Evolutionary conservation across 768 basidiomycete species (phyloP).

Genomic region (Tylopilus rubrobrunneus): DNA sequence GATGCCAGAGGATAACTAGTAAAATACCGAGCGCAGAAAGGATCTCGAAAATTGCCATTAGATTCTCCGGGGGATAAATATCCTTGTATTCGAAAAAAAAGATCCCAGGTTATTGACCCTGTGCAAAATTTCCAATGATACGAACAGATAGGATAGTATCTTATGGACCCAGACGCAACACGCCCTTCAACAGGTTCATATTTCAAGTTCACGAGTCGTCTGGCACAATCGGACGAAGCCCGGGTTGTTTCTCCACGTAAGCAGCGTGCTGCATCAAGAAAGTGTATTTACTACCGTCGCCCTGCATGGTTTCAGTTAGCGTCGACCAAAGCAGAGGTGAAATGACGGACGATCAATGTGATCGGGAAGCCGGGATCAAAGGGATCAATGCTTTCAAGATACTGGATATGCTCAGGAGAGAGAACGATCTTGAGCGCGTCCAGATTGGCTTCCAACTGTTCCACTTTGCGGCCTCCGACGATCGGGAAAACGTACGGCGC

Average conservation of each 20-base stretch:
- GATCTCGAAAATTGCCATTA: background rate
- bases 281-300: conserved; percentile 22
- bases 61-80: background rate
- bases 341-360: conserved; percentile 29
- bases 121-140: background rate
- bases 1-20: too few species aligned
- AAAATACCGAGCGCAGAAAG: too few species aligned
- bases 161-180: background rate
- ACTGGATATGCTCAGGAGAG: conserved; percentile 35
- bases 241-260: conserved; percentile 22
- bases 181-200: background rate
- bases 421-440: conserved; percentile 41
- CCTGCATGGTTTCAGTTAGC: conserved; percentile 17
- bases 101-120: background rate
- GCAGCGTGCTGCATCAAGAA: conserved; percentile 9
- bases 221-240: background rate
- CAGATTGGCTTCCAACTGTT: conserved; percentile 40
- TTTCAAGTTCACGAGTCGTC: conserved; percentile 1
- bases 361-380: conserved; percentile 40
- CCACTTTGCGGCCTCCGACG: conserved; percentile 41
- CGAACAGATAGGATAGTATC: background rate
- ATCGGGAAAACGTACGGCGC: conserved; percentile 42
- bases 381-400: conserved; percentile 34
- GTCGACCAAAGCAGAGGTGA: background rate
- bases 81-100: background rate